Evolutionary conservation across 2,329 filamentous ascomycete genomes (phyloP).

Genomic region (Penicillium sp.): DNA sequence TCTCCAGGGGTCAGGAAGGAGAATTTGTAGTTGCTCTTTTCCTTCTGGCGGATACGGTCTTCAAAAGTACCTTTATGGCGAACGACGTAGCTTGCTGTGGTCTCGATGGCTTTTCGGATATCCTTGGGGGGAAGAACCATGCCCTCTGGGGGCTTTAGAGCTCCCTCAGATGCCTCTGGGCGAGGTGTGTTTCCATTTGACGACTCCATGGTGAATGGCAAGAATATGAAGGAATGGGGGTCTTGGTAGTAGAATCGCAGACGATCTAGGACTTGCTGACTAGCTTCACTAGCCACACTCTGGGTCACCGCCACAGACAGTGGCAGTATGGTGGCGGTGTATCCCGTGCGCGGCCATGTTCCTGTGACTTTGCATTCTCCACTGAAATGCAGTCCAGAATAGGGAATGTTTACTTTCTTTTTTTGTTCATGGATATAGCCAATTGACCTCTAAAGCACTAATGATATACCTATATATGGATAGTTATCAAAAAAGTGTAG

Average conservation of each 20-base stretch:
- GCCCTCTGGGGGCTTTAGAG: constrained; percentile 75
- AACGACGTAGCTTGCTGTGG: constrained; percentile 88
- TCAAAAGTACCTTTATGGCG: constrained; percentile 68
- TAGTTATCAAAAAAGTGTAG: background rate
- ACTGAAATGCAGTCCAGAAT: constrained; percentile 1
- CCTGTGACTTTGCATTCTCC: background rate
- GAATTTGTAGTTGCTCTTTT: constrained; percentile 83
- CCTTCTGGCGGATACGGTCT: constrained; percentile 81
- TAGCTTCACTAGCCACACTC: constrained; percentile 7
- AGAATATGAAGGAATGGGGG: constrained; percentile 4
- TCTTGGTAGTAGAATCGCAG: constrained; percentile 7
- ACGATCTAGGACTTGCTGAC: constrained; percentile 2
- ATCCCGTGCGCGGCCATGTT: constrained; percentile 3
- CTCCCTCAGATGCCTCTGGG: constrained; percentile 61
- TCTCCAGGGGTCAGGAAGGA: constrained; percentile 79
- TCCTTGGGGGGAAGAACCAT: constrained; percentile 83
- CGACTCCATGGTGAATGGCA: constrained; percentile 36
- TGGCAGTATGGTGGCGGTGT: background rate
- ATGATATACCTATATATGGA: background rate
- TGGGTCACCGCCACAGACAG: background rate
- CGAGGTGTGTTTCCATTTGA: constrained; percentile 43
- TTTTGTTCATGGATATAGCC: background rate
- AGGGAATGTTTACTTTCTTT: constrained; percentile 8
- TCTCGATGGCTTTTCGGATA: constrained; percentile 83
- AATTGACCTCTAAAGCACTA: background rate